Evolutionary conservation across 495 filamentous ascomycete species (phyloP).

Genomic region (Ramalina intermedia): DNA sequence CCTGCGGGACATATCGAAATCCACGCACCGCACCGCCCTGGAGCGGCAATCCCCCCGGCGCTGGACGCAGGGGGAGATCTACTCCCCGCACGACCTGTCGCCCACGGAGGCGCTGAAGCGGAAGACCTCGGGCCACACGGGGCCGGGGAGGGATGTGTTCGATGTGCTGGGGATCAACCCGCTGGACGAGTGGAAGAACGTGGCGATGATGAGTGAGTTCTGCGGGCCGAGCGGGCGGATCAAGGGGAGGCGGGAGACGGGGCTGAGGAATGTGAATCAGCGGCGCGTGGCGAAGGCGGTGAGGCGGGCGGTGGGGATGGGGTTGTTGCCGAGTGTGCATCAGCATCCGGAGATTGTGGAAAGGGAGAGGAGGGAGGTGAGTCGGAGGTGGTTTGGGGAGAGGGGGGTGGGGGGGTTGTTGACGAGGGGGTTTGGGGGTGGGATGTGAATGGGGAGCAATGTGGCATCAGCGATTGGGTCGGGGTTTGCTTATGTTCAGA

Average conservation of each 20-base stretch:
- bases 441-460: too few species aligned
- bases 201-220: constrained; percentile 81
- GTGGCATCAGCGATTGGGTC: not conserved
- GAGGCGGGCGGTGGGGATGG: constrained; percentile 71
- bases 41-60: constrained; percentile 32
- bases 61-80: constrained; percentile 67
- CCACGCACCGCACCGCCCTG: constrained; percentile 10
- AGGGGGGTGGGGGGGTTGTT: not conserved
- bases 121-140: constrained; percentile 31
- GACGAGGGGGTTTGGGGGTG: not conserved
- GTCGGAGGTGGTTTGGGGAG: not conserved
- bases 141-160: constrained; percentile 44
- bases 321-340: constrained; percentile 86
- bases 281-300: constrained; percentile 85
- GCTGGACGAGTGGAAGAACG: constrained; percentile 82
- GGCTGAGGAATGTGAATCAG: constrained; percentile 78
- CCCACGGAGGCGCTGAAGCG: constrained; percentile 59
- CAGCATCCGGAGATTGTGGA: constrained; percentile 76
- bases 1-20: not conserved
- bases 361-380: constrained; percentile 14
- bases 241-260: constrained; percentile 55
- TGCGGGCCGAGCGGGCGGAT: constrained; percentile 76
- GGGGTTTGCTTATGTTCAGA: not conserved
- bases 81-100: constrained; percentile 78
- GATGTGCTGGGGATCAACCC: constrained; percentile 73